Evolutionary conservation across 345 rosid genomes (phyloP).

Genomic region (Mercurialis annua): DNA sequence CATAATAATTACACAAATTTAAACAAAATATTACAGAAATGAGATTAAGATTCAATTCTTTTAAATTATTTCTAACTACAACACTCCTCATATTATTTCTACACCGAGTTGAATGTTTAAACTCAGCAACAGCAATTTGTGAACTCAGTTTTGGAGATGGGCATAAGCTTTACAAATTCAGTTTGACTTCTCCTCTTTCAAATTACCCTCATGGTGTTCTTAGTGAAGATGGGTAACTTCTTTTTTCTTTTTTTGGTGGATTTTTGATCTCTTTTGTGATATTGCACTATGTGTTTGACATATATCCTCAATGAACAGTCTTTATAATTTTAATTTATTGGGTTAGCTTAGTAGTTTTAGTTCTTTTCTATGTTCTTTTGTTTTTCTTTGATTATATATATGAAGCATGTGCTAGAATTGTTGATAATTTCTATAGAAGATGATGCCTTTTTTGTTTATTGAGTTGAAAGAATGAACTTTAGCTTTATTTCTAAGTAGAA

Average conservation of each 20-base stretch:
- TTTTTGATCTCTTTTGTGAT: neutral
- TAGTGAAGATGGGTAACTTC: slow-evolving; percentile 92
- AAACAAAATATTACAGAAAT: neutral
- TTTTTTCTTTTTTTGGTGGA: slow-evolving; percentile 10
- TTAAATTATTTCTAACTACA: slow-evolving; percentile 30
- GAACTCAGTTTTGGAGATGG: slow-evolving; percentile 54
- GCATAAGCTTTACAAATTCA: slow-evolving; percentile 56
- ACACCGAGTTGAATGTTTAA: slow-evolving; percentile 22
- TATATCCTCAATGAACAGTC: neutral
- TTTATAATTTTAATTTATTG: neutral
- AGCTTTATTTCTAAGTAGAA: too few species aligned
- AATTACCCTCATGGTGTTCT: slow-evolving; percentile 79
- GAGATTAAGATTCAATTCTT: slow-evolving; percentile 21
- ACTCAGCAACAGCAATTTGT: slow-evolving; percentile 44
- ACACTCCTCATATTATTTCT: slow-evolving; percentile 24
- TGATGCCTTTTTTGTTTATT: too few species aligned
- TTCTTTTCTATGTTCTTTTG: neutral
- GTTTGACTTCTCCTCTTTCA: slow-evolving; percentile 60
- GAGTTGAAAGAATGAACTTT: too few species aligned
- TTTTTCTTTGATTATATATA: neutral
- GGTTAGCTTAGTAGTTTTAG: neutral
- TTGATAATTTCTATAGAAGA: too few species aligned
- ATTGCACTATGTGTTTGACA: neutral
- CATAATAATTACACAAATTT: neutral
- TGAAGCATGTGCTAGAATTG: too few species aligned